phyloP scores from a whole-genome alignment of 2,329 filamentous ascomycete species.

The Hypomyces perniciosus region DNA sequence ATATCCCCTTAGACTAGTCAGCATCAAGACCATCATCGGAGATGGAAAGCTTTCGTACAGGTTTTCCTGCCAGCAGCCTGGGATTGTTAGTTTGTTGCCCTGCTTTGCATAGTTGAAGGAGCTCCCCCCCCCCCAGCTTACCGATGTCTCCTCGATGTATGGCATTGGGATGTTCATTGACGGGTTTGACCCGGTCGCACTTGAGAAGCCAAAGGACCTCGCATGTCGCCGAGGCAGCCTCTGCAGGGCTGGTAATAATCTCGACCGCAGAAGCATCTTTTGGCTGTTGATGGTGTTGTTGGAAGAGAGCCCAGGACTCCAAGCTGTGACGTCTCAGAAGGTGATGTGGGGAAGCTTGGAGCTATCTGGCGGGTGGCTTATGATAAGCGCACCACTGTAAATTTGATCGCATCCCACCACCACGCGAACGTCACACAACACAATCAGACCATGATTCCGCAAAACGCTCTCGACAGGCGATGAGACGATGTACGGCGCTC shows the following conservation, averaged over 20 bases:
- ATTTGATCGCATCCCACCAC: constrained; percentile 4
- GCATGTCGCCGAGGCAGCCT: constrained; percentile 29
- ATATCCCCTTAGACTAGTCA: constrained; percentile 60
- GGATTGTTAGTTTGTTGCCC: constrained; percentile 22
- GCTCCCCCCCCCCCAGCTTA: constrained; percentile 20
- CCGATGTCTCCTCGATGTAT: constrained; percentile 46
- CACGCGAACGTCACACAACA: neutral
- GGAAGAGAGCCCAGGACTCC: neutral
- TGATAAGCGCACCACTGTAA: constrained; percentile 8
- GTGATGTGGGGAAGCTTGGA: constrained; percentile 5
- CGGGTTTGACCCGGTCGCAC: constrained; percentile 23
- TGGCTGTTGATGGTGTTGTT: constrained; percentile 3
- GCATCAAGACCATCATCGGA: constrained; percentile 1
- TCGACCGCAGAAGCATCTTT: constrained; percentile 27
- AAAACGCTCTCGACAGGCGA: constrained; percentile 15
- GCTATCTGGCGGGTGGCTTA: constrained; percentile 4
- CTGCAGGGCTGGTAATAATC: constrained; percentile 27
- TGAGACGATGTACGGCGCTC: constrained; percentile 23
- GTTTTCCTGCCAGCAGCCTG: constrained; percentile 73
- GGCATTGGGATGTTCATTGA: constrained; percentile 47
- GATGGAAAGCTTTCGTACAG: constrained; percentile 44
- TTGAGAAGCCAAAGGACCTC: constrained; percentile 40
- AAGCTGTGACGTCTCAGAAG: constrained; percentile 7
- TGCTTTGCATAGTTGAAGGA: neutral
- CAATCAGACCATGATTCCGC: constrained; percentile 15